These are phyloP conservation scores for Myrica gale DNA, from an alignment of 306 rosid species.

Conservation along the genomic window DNA sequence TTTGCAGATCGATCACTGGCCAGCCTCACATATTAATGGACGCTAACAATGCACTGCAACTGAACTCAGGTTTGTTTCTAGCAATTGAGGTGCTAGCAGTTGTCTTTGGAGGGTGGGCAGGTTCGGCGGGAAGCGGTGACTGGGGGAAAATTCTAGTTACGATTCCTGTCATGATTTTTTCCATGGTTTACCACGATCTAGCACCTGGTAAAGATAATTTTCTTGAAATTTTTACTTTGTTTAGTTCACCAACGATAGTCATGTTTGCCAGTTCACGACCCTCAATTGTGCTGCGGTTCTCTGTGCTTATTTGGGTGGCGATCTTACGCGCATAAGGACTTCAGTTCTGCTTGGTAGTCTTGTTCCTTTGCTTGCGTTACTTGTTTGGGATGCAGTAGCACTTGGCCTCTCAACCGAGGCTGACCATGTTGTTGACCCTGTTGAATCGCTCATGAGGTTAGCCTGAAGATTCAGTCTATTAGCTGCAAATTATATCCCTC, in stretches of 20 bases:
- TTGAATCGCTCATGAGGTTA: conserved; percentile 64
- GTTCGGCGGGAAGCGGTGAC: conserved; percentile 45
- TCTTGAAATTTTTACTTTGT: background rate
- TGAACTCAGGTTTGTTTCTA: conserved; percentile 53
- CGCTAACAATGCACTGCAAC: conserved; percentile 5
- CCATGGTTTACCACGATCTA: conserved; percentile 71
- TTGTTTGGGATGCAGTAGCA: conserved; percentile 68
- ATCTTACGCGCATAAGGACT: conserved; percentile 51
- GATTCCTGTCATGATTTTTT: conserved; percentile 60
- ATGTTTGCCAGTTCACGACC: background rate
- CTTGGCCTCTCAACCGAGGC: conserved; percentile 50
- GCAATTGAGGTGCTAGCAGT: conserved; percentile 56
- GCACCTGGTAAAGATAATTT: conserved; percentile 47
- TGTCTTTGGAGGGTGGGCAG: conserved; percentile 57
- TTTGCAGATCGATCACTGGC: background rate
- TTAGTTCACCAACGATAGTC: background rate
- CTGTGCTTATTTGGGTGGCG: conserved; percentile 76
- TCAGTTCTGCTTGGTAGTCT: conserved; percentile 64
- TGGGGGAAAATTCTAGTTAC: conserved; percentile 57
- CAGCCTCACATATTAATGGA: background rate
- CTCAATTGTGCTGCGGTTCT: conserved; percentile 48
- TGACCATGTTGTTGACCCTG: conserved; percentile 54
- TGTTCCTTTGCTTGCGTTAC: conserved; percentile 57
- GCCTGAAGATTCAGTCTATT: background rate
- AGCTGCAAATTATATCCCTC: background rate